Percentiles rank a stretch among this genome's conserved stretches.
These are phyloP conservation scores for Fusarium stilboides DNA, from an alignment of 2,329 filamentous ascomycete genomes.

Conservation along the genomic window DNA sequence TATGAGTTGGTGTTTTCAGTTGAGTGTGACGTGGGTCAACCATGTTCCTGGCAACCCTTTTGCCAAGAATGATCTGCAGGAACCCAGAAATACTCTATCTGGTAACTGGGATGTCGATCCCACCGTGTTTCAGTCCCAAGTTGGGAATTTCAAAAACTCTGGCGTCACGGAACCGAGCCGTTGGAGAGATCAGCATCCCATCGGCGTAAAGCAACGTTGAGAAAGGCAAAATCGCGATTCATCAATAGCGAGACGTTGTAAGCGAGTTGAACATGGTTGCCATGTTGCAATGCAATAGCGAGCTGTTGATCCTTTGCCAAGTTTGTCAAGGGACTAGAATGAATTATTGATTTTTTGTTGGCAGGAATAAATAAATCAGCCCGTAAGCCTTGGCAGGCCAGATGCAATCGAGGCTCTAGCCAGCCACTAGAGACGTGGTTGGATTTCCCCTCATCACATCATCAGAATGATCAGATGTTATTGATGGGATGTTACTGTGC, in stretches of 20 bases:
- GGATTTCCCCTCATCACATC: constrained; percentile 29
- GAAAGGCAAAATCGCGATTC: constrained; percentile 15
- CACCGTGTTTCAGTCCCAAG: neutral
- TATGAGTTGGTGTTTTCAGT: constrained; percentile 13
- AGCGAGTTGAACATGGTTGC: constrained; percentile 19
- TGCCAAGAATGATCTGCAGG: constrained; percentile 45
- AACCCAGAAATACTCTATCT: constrained; percentile 22
- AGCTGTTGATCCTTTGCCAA: constrained; percentile 30
- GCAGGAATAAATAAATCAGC: constrained; percentile 15
- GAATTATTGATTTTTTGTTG: constrained; percentile 33
- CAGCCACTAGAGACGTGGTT: constrained; percentile 23
- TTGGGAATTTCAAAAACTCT: constrained; percentile 7
- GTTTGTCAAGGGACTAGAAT: constrained; percentile 19
- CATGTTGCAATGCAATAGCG: constrained; percentile 12
- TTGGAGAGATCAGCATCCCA: constrained; percentile 13
- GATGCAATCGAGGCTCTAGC: constrained; percentile 30
- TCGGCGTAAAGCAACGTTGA: constrained; percentile 4
- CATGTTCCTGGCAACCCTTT: constrained; percentile 14
- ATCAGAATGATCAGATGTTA: constrained; percentile 16
- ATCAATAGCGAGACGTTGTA: constrained; percentile 1
- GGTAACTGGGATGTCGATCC: constrained; percentile 22
- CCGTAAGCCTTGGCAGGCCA: constrained; percentile 36
- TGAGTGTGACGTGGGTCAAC: constrained; percentile 26
- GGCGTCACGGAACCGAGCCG: constrained; percentile 6
- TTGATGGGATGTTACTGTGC: constrained; percentile 6